Evolutionary conservation across 192 early-diverging fungal species (phyloP).

Genomic region (Podila epicladia): DNA sequence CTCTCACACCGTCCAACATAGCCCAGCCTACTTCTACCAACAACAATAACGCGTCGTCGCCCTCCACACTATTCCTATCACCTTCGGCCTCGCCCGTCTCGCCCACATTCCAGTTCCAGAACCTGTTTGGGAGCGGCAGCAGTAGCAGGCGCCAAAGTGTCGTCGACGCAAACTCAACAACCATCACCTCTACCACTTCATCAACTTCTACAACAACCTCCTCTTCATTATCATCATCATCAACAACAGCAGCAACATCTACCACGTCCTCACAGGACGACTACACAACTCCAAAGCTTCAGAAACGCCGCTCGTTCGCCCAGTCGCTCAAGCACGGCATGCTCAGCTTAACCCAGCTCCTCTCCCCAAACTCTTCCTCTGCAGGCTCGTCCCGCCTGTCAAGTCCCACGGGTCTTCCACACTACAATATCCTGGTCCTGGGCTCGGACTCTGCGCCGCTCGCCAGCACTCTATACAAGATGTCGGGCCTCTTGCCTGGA

Average conservation of each 20-base stretch:
- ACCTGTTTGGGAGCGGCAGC: background rate
- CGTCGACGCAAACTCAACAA: background rate
- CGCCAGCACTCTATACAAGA: constrained; percentile 50
- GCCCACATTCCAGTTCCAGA: constrained; percentile 7
- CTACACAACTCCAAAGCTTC: constrained; percentile 13
- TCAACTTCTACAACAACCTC: background rate
- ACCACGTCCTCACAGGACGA: background rate
- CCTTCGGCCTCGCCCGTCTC: constrained; percentile 5
- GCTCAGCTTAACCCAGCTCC: constrained; percentile 27
- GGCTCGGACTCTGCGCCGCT: constrained; percentile 42
- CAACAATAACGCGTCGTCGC: background rate
- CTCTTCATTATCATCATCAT: background rate
- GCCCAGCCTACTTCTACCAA: background rate
- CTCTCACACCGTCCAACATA: background rate
- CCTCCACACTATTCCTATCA: background rate
- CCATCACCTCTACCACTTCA: background rate
- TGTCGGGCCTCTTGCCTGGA: constrained; percentile 34
- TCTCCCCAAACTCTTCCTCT: constrained; percentile 11
- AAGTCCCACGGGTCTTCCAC: constrained; percentile 15
- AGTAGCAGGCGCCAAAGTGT: constrained; percentile 8
- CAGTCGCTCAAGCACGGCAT: constrained; percentile 31
- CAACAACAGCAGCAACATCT: constrained; percentile 4
- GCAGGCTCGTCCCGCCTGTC: background rate
- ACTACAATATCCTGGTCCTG: constrained; percentile 43
- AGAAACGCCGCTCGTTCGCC: constrained; percentile 40